These are phyloP conservation scores for Candida dubliniensis DNA, from an alignment of 1,139 yeast species.

Conservation along the genomic window DNA sequence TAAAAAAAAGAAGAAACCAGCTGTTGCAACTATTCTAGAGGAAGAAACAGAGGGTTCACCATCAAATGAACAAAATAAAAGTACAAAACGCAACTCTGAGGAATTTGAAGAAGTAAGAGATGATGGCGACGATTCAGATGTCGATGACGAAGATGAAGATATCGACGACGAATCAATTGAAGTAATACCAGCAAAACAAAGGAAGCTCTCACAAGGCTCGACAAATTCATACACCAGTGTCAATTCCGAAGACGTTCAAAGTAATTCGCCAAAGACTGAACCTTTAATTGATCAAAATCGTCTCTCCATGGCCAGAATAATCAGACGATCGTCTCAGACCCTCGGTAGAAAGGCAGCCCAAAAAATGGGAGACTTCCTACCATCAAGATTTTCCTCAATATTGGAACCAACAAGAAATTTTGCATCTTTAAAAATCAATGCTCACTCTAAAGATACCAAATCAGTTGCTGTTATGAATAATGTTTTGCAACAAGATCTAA, in stretches of 20 bases:
- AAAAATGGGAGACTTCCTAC: slow-evolving; percentile 83
- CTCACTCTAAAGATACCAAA: slow-evolving; percentile 58
- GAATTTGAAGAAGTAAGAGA: slow-evolving; percentile 21
- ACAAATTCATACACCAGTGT: slow-evolving; percentile 39
- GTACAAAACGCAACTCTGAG: slow-evolving; percentile 9
- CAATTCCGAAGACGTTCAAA: slow-evolving; percentile 31
- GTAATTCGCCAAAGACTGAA: slow-evolving; percentile 36
- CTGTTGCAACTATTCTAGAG: slow-evolving; percentile 33
- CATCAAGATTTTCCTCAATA: slow-evolving; percentile 80
- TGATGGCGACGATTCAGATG: slow-evolving; percentile 34
- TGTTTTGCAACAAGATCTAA: slow-evolving; percentile 39
- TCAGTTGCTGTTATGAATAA: slow-evolving; percentile 59
- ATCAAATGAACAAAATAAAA: background rate
- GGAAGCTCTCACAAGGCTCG: slow-evolving; percentile 44
- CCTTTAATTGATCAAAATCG: slow-evolving; percentile 72
- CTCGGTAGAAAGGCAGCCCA: slow-evolving; percentile 79
- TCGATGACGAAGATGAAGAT: slow-evolving; percentile 27
- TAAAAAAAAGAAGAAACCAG: slow-evolving; percentile 27
- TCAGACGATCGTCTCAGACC: slow-evolving; percentile 56
- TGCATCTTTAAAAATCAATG: slow-evolving; percentile 85
- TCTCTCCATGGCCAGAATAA: slow-evolving; percentile 69
- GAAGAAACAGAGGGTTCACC: slow-evolving; percentile 16
- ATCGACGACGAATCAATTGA: slow-evolving; percentile 28
- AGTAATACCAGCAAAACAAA: slow-evolving; percentile 29
- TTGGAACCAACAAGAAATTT: slow-evolving; percentile 92